Conservation (phyloP, 1,284 basidiomycete genomes). For the Apiotrichum veenhuisii region DNA sequence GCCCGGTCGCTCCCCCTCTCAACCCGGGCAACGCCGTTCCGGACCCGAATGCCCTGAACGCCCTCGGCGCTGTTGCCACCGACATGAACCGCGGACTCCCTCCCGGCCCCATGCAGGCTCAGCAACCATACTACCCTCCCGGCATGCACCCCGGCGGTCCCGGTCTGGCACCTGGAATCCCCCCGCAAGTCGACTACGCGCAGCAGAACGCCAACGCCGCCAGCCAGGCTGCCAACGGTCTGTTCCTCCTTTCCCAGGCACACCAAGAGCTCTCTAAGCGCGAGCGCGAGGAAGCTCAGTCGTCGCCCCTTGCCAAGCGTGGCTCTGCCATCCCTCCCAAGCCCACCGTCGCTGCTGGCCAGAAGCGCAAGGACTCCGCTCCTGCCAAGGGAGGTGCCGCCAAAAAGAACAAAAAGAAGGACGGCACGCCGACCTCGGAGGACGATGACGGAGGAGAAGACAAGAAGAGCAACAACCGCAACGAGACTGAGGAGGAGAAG, state of each 20-base stretch:
- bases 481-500: conserved; percentile 94
- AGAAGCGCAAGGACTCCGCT: conserved; percentile 5
- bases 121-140: conserved; percentile 18
- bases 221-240: conserved; percentile 71
- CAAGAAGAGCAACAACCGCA: conserved; percentile 55
- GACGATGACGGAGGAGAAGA: conserved; percentile 44
- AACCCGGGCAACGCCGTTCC: conserved; percentile 27
- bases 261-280: conserved; percentile 95
- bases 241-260: conserved; percentile 88
- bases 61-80: conserved; percentile 68
- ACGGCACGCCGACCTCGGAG: conserved; percentile 38
- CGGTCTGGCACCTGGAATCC: conserved; percentile 13
- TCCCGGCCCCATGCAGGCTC: conserved; percentile 1
- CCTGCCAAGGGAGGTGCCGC: conserved; percentile 10
- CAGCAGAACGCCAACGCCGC: conserved; percentile 48
- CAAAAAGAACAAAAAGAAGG: conserved; percentile 47
- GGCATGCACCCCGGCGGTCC: conserved; percentile 22
- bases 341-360: conserved; percentile 7
- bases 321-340: conserved; percentile 10
- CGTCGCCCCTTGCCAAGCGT: conserved; percentile 17
- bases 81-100: conserved; percentile 34
- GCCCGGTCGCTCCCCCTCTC: conserved; percentile 23
- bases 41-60: conserved; percentile 78
- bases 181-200: conserved; percentile 38
- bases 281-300: conserved; percentile 58